Evolutionary conservation across 2,329 filamentous ascomycete genomes (phyloP).

Genomic region (Chaetomium sp.): DNA sequence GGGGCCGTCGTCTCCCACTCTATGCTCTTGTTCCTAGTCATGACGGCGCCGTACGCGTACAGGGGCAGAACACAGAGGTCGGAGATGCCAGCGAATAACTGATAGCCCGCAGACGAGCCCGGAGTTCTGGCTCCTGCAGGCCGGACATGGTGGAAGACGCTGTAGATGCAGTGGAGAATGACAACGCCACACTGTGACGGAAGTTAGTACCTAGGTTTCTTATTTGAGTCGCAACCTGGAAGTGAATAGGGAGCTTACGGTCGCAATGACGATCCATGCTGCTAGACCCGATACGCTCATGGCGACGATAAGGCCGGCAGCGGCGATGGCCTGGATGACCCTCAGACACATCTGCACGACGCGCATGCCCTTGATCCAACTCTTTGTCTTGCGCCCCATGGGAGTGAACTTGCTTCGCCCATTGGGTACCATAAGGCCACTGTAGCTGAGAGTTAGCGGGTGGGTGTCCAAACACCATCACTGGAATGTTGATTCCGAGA

Average conservation of each 20-base stretch:
- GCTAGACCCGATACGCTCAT: constrained; percentile 64
- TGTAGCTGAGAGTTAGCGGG: constrained; percentile 34
- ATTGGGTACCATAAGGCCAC: constrained; percentile 64
- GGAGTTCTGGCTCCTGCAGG: constrained; percentile 72
- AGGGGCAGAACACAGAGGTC: constrained; percentile 63
- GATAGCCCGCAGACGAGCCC: constrained; percentile 82
- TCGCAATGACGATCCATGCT: constrained; percentile 75
- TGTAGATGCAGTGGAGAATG: constrained; percentile 72
- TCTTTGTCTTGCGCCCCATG: constrained; percentile 71
- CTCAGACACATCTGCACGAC: constrained; percentile 70
- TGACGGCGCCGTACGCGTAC: constrained; percentile 58
- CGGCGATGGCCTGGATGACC: constrained; percentile 66
- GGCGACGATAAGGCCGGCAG: constrained; percentile 75
- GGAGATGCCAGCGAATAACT: constrained; percentile 75
- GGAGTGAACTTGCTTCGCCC: constrained; percentile 66
- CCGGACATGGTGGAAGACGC: constrained; percentile 75
- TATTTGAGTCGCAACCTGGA: too few species aligned
- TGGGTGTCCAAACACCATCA: neutral
- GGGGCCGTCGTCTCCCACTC: constrained; percentile 66
- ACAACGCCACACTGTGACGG: constrained; percentile 69
- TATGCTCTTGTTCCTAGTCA: constrained; percentile 49
- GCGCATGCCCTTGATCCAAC: constrained; percentile 69
- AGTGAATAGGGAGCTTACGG: constrained; percentile 57
- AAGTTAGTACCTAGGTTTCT: constrained; percentile 25
- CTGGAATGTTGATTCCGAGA: neutral